Base-by-base conservation (phyloP, 768 basidiomycete genomes). In the Rhodotorula graminis region DNA sequence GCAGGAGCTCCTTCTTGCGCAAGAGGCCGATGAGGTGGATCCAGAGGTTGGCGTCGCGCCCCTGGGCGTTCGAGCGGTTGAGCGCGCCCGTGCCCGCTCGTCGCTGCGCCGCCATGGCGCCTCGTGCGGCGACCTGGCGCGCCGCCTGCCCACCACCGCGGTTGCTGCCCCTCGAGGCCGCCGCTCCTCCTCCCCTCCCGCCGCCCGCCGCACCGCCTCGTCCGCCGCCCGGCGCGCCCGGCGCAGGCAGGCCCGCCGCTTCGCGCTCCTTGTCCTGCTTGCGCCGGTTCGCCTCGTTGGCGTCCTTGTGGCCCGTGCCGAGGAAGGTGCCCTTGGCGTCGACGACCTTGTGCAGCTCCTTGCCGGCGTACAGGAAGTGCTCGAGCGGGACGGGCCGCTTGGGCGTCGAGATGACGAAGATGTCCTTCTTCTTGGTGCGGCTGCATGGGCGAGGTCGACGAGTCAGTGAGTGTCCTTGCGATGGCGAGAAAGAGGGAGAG, bases 241-340 rank as follows among this genome's bases (percentile, higher is more conserved):
- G 40, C 0, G 93, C 87, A 11, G 93, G 92, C 14, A 97, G 81
- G 0, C 96, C 96, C 3, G 92, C 92, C 0, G 93, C 93, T 82
- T 98, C 93, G 62, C 96, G 86, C 80, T 98, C 95, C 80, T 97
- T 98, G 80, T 98, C 96, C 81, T 99, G 96, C 82, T 98, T 99
- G 50, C 94, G 86, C 63, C 88, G 86, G 29, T 95, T 83, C 5
- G 94, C 89, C 76, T 97, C 93, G 25, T 87, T 87, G 0, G 96
- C 96, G 50, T 90, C 88, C 79, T 92, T 91, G 83, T 93, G 94
- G 91, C 94, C 95, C 65, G 86, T 83, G 19, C 82, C 81, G 25
- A 90, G 77, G 80, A 90, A 98, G 64, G 86, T 85, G 53, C 93
- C 86, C 65, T 86, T 85, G 0, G 90, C 84, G 79, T 95, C 88